A percentile compares a stretch with the other conserved stretches of the same genome.
phyloP scores from a whole-genome alignment of 2,329 filamentous ascomycete genomes.

The Apiospora malaysiana region DNA sequence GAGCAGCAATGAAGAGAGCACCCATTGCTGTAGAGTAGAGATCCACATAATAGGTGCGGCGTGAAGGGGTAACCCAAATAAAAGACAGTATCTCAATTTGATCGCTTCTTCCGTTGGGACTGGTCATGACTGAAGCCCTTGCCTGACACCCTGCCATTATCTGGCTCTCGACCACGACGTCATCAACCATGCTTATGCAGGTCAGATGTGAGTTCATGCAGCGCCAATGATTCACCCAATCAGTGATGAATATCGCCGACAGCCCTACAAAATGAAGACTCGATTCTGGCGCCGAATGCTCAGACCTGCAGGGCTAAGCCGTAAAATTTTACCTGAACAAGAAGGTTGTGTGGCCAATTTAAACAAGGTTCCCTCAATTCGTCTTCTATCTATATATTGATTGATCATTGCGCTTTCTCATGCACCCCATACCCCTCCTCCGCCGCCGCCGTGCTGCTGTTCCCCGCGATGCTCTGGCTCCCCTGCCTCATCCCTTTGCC shows the following conservation, averaged over 20 bases:
- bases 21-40: too few relatives aligned
- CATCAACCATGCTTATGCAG: too few relatives aligned
- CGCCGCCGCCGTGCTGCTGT: not conserved
- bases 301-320: not conserved
- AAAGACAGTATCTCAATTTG: too few relatives aligned
- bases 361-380: not conserved
- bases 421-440: not conserved
- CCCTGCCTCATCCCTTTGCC: not conserved
- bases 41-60: too few relatives aligned
- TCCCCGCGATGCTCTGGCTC: not conserved
- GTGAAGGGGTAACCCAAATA: too few relatives aligned
- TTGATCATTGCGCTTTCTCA: not conserved
- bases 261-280: not conserved
- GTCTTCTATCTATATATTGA: not conserved
- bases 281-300: too few relatives aligned
- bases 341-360: not conserved
- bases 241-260: not conserved
- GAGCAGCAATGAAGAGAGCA: constrained; percentile 1
- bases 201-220: too few relatives aligned
- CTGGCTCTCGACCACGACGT: too few relatives aligned
- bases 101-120: too few relatives aligned
- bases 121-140: too few relatives aligned
- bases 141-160: too few relatives aligned
- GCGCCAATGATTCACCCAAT: not conserved
- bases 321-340: not conserved